phyloP scores from a whole-genome alignment of 768 basidiomycete species.

The Hemileccinum rubropunctum region DNA sequence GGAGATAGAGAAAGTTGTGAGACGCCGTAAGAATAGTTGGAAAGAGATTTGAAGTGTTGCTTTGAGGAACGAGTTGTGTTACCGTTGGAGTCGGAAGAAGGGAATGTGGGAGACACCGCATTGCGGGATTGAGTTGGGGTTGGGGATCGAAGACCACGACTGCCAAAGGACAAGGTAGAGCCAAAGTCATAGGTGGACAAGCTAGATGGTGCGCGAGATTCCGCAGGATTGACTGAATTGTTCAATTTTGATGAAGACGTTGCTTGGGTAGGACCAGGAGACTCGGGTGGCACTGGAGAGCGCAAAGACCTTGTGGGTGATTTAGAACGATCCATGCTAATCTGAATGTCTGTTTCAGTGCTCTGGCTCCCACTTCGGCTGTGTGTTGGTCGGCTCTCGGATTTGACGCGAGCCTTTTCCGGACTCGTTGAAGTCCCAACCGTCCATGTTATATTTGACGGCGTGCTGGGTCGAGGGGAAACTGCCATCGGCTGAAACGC shows the following conservation, averaged over 20 bases:
- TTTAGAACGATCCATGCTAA: constrained; percentile 36
- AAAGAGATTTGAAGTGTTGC: constrained; percentile 44
- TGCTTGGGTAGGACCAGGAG: constrained; percentile 44
- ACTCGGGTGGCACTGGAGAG: constrained; percentile 59
- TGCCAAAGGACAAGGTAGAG: constrained; percentile 42
- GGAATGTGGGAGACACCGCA: constrained; percentile 45
- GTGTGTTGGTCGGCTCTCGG: constrained; percentile 36
- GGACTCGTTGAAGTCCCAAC: constrained; percentile 32
- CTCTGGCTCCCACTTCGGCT: constrained; percentile 60
- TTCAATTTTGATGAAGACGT: constrained; percentile 22
- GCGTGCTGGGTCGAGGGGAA: constrained; percentile 53
- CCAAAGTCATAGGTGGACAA: constrained; percentile 50
- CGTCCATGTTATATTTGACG: constrained; percentile 78
- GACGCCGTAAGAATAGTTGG: constrained; percentile 50
- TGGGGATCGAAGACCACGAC: constrained; percentile 49
- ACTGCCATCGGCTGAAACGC: constrained; percentile 60
- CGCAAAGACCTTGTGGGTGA: constrained; percentile 47
- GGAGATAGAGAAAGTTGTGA: constrained; percentile 68
- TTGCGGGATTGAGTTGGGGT: constrained; percentile 70
- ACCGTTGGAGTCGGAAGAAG: constrained; percentile 34
- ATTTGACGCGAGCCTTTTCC: constrained; percentile 32
- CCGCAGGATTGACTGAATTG: constrained; percentile 33
- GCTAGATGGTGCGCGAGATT: constrained; percentile 44
- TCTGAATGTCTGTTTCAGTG: constrained; percentile 31
- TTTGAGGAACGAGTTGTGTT: constrained; percentile 52